Evolutionary conservation across 768 basidiomycete species (phyloP).

Genomic region (Boletus fagicola): DNA sequence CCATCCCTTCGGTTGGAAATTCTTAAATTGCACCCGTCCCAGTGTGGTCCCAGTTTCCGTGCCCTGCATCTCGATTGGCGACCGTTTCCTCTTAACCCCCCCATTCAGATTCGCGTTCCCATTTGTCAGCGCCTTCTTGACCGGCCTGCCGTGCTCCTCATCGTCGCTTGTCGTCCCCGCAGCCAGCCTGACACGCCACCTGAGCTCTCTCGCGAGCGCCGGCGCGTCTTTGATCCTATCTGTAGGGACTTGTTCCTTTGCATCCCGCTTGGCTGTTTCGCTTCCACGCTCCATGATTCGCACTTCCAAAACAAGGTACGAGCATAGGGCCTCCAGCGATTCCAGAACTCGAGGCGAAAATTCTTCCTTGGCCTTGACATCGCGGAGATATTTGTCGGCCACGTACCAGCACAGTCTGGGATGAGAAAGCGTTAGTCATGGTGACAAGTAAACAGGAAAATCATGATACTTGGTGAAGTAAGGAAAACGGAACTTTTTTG

Average conservation of each 20-base stretch:
- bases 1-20: conserved; percentile 72
- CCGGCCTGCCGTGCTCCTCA: conserved; percentile 41
- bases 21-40: conserved; percentile 45
- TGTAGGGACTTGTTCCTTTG: conserved; percentile 74
- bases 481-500: conserved; percentile 88
- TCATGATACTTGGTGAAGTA: conserved; percentile 64
- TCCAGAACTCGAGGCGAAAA: conserved; percentile 60
- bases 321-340: conserved; percentile 67
- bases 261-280: conserved; percentile 71
- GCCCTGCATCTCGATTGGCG: conserved; percentile 20
- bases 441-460: conserved; percentile 21
- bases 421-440: conserved; percentile 4
- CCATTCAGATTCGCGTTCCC: conserved; percentile 26
- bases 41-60: conserved; percentile 11
- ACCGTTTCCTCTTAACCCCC: conserved; percentile 41
- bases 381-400: conserved; percentile 74
- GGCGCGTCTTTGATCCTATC: conserved; percentile 83
- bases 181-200: conserved; percentile 74
- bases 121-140: conserved; percentile 27
- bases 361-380: conserved; percentile 59
- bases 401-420: conserved; percentile 87
- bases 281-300: conserved; percentile 67
- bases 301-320: conserved; percentile 78
- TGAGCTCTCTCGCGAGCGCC: conserved; percentile 77
- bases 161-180: conserved; percentile 66